phyloP scores from a whole-genome alignment of 345 rosid genomes.

The Murraya koenigii region DNA sequence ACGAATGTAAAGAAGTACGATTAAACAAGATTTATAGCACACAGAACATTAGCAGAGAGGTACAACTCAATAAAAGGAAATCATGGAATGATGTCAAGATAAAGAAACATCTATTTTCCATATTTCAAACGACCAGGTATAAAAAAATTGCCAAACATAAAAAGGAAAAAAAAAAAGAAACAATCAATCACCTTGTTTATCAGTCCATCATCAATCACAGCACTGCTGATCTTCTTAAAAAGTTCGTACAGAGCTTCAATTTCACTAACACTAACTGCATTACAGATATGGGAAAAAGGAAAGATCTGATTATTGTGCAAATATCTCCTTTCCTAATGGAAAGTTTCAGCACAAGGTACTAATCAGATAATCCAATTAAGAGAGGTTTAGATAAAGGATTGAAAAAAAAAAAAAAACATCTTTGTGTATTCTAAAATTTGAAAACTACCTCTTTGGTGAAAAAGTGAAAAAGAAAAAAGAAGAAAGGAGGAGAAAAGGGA shows the following conservation, averaged over 20 bases:
- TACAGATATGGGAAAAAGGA: constrained; percentile 7
- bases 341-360: neutral
- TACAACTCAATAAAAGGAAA: neutral
- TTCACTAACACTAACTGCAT: constrained; percentile 97
- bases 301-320: constrained; percentile 14
- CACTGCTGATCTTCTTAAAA: constrained; percentile 98
- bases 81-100: neutral
- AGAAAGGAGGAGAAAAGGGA: no score
- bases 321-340: constrained; percentile 14
- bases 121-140: neutral
- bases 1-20: constrained; percentile 10
- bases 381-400: neutral
- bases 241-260: constrained; percentile 98
- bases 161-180: neutral
- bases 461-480: no score
- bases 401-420: no score
- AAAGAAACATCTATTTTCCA: neutral
- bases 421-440: no score
- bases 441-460: no score
- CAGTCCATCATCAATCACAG: constrained; percentile 93
- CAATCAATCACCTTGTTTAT: constrained; percentile 72
- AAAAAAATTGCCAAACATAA: neutral
- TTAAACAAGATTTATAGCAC: neutral
- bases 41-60: neutral
- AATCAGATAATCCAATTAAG: neutral